Evolutionary conservation across 2,329 filamentous ascomycete species (phyloP).

Genomic region (Alternaria atra): DNA sequence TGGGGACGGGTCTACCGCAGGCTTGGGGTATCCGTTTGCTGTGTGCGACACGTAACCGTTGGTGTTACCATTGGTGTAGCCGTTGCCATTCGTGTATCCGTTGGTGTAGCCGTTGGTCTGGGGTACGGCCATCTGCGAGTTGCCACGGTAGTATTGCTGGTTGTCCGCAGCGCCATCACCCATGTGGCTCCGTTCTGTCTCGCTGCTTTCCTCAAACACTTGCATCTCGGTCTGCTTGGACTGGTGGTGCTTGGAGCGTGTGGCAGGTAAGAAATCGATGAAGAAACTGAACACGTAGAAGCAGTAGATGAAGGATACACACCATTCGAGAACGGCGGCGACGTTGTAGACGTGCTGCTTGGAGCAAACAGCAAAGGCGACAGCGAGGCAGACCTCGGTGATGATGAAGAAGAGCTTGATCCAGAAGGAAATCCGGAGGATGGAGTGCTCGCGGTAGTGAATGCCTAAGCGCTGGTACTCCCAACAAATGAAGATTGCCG

Average conservation of each 20-base stretch:
- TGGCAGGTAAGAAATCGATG: constrained; percentile 84
- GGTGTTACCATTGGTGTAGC: constrained; percentile 6
- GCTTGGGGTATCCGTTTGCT: constrained; percentile 33
- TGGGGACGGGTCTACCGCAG: constrained; percentile 25
- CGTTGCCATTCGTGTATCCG: constrained; percentile 16
- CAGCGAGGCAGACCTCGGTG: constrained; percentile 75
- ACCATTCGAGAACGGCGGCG: constrained; percentile 81
- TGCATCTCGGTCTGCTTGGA: constrained; percentile 49
- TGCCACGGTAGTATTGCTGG: constrained; percentile 39
- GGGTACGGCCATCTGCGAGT: constrained; percentile 17
- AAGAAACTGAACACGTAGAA: constrained; percentile 88
- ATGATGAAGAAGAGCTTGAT: constrained; percentile 87
- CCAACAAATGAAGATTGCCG: constrained; percentile 86
- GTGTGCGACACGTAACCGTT: constrained; percentile 17
- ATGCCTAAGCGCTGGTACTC: constrained; percentile 88
- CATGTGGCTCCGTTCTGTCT: constrained; percentile 7
- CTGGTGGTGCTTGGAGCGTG: constrained; percentile 65
- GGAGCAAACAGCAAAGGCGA: constrained; percentile 73
- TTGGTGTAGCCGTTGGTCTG: constrained; percentile 19
- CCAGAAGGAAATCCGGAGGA: constrained; percentile 83
- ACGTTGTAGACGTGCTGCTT: constrained; percentile 64
- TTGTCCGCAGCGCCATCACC: constrained; percentile 39
- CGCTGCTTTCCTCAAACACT: constrained; percentile 33
- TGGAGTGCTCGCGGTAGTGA: constrained; percentile 76
- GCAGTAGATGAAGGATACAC: constrained; percentile 83